These are phyloP conservation scores for Calonectria ilicicola DNA, from an alignment of 2,329 filamentous ascomycete species.

Conservation along the genomic window DNA sequence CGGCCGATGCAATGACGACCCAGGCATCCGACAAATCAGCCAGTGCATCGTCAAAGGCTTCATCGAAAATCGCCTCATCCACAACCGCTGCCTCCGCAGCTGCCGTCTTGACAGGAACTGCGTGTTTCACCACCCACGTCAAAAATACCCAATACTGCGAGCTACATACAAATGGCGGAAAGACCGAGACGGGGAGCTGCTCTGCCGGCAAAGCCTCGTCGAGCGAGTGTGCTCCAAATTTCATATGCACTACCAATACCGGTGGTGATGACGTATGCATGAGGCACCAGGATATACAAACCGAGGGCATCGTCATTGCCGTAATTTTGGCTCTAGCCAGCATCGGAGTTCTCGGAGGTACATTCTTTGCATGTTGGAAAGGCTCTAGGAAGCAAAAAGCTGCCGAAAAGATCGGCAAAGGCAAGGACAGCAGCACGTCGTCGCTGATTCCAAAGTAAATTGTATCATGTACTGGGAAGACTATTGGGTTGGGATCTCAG, in stretches of 20 bases:
- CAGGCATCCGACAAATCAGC: neutral
- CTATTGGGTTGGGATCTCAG: neutral
- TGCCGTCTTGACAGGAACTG: neutral
- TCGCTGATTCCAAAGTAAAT: constrained; percentile 4
- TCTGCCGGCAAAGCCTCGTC: neutral
- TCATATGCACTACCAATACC: constrained; percentile 15
- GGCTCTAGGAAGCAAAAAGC: constrained; percentile 5
- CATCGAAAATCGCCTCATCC: neutral
- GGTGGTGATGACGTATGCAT: constrained; percentile 14
- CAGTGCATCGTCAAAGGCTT: neutral
- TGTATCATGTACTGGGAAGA: neutral
- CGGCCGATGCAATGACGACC: neutral
- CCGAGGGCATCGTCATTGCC: constrained; percentile 13
- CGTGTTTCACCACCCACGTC: constrained; percentile 6
- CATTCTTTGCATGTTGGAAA: constrained; percentile 3
- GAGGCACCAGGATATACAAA: constrained; percentile 5
- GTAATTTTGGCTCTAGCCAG: neutral
- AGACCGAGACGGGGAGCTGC: constrained; percentile 3
- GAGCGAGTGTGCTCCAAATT: constrained; percentile 7
- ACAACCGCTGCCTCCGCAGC: neutral
- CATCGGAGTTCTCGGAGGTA: neutral
- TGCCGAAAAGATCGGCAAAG: neutral
- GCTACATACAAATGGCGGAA: constrained; percentile 1
- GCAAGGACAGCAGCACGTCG: neutral
- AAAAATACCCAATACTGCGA: neutral